Base-by-base conservation (phyloP, 805 yeast genomes). In the Metschnikowia orientalis region DNA sequence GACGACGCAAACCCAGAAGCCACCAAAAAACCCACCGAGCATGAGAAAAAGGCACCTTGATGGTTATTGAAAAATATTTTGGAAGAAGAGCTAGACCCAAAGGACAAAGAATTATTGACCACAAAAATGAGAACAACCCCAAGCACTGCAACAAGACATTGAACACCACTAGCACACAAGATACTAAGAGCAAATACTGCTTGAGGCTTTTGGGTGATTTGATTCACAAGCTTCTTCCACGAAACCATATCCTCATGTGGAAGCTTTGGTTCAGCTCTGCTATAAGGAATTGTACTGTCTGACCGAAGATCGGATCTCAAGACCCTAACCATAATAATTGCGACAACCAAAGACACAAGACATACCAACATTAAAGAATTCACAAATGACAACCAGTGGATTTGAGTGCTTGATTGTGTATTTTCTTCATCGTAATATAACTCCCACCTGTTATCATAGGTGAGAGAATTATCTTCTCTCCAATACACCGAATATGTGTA, bases 401-500 rank as follows among this genome's bases (percentile, higher is more conserved):
- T 75, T 21, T 71, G 73, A 17, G 50, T 52, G 32, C 56, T 50
- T 22, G 67, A 59, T 19, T 64, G 67, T 14, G 62, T 53, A 17
- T 63, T 61, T 31, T 75, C 81, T 45, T 71, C 71, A 38, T 75
- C 68, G 44, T 79, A 72, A 54, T 80, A 87, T 45, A 80, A 58
- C 27, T 75, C 76, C 92, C 94, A 85, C 45, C 95, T 67, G 38
- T 77, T 67, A 30, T 69, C 67, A 71, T 86, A 82, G 16, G 71
- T 69, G 15, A 83, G 63, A 2, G 75, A 70, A 26, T 63, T 61
- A 39, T 87, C 95, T 53, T 87, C 94, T 53, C 92, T 68, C 94
- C 95, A 87, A 51, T 81, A 81, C 3, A 88, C 87, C 1, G 95
- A 76, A 48, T 86, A 88, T 1, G 95, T 81, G 57, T 77, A 87